A percentile compares a stretch with the other conserved stretches of the same genome.
Conservation (phyloP, 345 rosid species). For the Syzygium jambos region DNA sequence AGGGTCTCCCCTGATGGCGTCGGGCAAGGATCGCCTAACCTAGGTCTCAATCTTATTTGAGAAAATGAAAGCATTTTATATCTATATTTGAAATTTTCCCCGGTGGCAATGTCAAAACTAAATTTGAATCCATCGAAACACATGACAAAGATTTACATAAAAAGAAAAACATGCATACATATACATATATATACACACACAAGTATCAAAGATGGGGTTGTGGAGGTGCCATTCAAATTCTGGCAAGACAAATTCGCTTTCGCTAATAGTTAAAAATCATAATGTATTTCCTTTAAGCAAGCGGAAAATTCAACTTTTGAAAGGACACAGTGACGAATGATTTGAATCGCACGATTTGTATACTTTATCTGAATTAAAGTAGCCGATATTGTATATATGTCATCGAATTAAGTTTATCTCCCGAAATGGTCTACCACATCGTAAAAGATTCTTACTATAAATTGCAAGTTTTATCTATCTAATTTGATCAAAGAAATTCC, state of each 20-base stretch:
- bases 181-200: not conserved
- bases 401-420: fast-evolving
- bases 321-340: not conserved
- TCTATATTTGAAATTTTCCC: too few relatives aligned
- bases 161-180: not conserved
- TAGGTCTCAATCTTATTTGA: too few relatives aligned
- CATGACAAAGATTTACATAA: too few relatives aligned
- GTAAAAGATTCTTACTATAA: not conserved
- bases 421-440: fast-evolving
- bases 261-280: not conserved
- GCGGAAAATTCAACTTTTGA: not conserved
- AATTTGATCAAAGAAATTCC: fast-evolving
- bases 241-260: not conserved
- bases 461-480: not conserved
- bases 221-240: not conserved
- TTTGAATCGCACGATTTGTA: not conserved
- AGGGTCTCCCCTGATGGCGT: too few relatives aligned
- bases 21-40: too few relatives aligned
- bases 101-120: too few relatives aligned
- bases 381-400: fast-evolving
- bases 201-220: not conserved
- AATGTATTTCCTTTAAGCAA: not conserved
- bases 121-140: too few relatives aligned
- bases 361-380: too few relatives aligned
- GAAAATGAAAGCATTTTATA: too few relatives aligned